Percentiles rank a stretch among this genome's conserved stretches.
Evolutionary conservation across 805 yeast species (phyloP).

Genomic region (Kurtzmaniella fragi): DNA sequence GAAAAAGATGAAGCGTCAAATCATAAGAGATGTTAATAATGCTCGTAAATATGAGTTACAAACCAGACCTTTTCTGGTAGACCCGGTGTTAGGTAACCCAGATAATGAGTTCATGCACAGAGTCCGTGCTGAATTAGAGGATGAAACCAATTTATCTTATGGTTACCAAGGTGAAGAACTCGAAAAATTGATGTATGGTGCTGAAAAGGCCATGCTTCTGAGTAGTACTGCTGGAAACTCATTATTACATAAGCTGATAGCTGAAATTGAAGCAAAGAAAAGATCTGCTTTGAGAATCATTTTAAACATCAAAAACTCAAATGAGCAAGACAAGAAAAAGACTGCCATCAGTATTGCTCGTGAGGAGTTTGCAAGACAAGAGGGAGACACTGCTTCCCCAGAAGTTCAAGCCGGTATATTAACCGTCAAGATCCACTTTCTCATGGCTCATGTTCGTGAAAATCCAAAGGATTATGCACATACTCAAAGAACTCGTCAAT

Average conservation of each 20-base stretch:
- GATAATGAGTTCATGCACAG: constrained; percentile 65
- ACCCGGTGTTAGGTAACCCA: constrained; percentile 79
- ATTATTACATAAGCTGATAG: constrained; percentile 22
- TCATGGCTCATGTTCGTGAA: constrained; percentile 64
- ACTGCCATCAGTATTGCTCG: constrained; percentile 62
- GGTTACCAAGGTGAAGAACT: constrained; percentile 60
- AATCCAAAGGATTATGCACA: constrained; percentile 70
- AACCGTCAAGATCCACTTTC: constrained; percentile 73
- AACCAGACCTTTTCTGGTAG: constrained; percentile 41
- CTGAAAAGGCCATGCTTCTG: constrained; percentile 55
- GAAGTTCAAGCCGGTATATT: constrained; percentile 94
- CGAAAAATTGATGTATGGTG: constrained; percentile 73
- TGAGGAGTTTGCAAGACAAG: constrained; percentile 73
- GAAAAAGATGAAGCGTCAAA: constrained; percentile 35
- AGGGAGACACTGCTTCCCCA: constrained; percentile 91
- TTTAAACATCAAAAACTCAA: constrained; percentile 67
- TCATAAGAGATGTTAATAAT: constrained; percentile 35
- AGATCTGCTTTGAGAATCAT: constrained; percentile 68
- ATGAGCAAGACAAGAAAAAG: constrained; percentile 50
- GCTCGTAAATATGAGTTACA: constrained; percentile 33
- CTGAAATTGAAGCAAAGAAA: constrained; percentile 45
- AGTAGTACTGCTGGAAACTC: constrained; percentile 26
- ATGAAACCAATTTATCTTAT: constrained; percentile 58
- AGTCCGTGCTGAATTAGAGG: constrained; percentile 59
- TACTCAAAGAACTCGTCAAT: constrained; percentile 67